Base-by-base conservation (phyloP, 1,284 basidiomycete genomes). In the Chalciporus sp. region DNA sequence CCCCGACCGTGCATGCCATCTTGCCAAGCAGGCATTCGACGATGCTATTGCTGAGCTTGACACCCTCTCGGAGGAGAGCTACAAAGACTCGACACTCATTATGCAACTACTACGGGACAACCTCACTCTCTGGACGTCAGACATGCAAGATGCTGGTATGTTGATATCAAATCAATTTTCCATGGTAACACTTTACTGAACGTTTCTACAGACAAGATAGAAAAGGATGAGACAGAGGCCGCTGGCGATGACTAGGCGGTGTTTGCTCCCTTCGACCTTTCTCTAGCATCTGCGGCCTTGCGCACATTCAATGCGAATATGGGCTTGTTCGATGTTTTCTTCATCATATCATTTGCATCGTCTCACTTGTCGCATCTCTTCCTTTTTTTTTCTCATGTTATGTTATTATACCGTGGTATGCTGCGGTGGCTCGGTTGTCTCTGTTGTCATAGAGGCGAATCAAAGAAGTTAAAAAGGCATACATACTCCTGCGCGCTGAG, bases 31-130 rank as follows among this genome's bases (percentile, higher is more conserved):
- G 80, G 96, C 96, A 19, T 99, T 99, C 73, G 96, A 99, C 68
- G 97, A 99, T 76, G 97, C 97, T 52, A 99, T 99, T 73, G 96
- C 96, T 65, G 96, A 99, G 82, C 94, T 99, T 72, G 96, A 99
- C 83, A 99, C 96, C 37, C 87, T 99, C 58, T 98, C 94, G 65
- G 96, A 99, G 81, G 96, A 99, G 85, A 94, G 90, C 78, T 99
- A 99, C 92, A 98, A 99, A 84, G 92, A 97, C 78, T 95, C 93
- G 52, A 95, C 93, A 46, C 83, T 98, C 68, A 99, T 99, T 81
- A 99, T 99, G 96, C 96, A 99, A 77, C 81, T 99, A 62, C 87
- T 99, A 72, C 88, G 97, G 71, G 96, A 99, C 79, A 98, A 99
- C 87, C 81, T 99, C 52, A 98, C 95, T 47, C 84, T 96, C 70